Base-by-base conservation (phyloP, 1,284 basidiomycete genomes). In the Cutaneotrichosporon sp. region DNA sequence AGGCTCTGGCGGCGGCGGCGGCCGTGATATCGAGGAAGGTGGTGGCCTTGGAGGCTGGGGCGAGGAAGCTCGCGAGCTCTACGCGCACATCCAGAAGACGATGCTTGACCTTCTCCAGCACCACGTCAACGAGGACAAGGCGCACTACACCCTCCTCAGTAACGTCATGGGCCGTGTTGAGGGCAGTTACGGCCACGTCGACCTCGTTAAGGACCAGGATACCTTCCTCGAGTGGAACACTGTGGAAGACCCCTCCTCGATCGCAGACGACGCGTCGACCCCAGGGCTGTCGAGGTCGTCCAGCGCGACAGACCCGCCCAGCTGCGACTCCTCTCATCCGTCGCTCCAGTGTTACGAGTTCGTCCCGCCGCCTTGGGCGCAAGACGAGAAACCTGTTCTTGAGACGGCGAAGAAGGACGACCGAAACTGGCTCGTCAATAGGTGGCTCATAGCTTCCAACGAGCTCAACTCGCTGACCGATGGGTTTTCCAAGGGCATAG, bases 171-270 rank as follows among this genome's bases (percentile, higher is more conserved):
- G 45, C 17, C 60, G 60, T 7, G 57, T 34, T 9, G 37, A 52
- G 20, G 37, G 27, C 22, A 49, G 43, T 12, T 61, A 59, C 39
- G 50, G 47, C 22, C 14, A 9, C 5, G 54, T 59, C 20, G 48
- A 46, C 19, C 27, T 59, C 9, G 43, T 38, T 11, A 44, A 49
- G 20, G 60, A 61, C 26, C 61, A 65, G 52, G 61, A 72, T 47
- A 64, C 61, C 24, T 65, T 71, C 48, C 52, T 65, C 7, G 52
- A 52, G n/a, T 60, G 51, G 51, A 59, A 52, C 45, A 46, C 35
- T 11, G 17, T 34, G 19, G 6, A n/a, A 3, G 34, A 29, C n/a
- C 29, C 19, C 5, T 25, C 11, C 6, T 22, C 32, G 9, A 27
- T 34, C n/a, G 19, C 11, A 12, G n/a, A 33, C 19, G n/a, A 16